Percentiles rank a stretch among this genome's conserved stretches.
phyloP scores from a whole-genome alignment of 495 filamentous ascomycete genomes.

The Hypoxylon trugodes region DNA sequence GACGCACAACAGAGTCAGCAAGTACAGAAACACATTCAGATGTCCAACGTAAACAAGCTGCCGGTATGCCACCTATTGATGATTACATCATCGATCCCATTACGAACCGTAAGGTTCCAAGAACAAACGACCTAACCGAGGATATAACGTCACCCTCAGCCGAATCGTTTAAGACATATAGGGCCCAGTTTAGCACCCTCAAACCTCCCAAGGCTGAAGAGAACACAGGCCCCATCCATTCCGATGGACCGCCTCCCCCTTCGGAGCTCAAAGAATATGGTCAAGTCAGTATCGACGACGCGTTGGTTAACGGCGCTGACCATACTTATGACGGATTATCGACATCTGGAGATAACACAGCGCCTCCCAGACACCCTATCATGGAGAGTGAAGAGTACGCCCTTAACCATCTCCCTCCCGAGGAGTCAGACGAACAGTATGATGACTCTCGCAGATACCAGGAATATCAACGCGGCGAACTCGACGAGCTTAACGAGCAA shows the following conservation, averaged over 20 bases:
- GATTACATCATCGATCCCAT: constrained; percentile 68
- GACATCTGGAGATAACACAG: not conserved
- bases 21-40: not conserved
- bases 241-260: constrained; percentile 46
- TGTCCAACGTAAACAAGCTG: not conserved
- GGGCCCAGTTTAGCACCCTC: constrained; percentile 48
- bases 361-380: constrained; percentile 4
- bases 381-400: constrained; percentile 45
- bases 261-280: constrained; percentile 51
- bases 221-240: constrained; percentile 38
- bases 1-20: not conserved
- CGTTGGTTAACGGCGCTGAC: constrained; percentile 19
- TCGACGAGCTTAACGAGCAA: constrained; percentile 5
- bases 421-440: constrained; percentile 35
- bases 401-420: constrained; percentile 42
- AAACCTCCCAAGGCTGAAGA: constrained; percentile 32
- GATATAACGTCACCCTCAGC: not conserved
- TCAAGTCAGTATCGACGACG: constrained; percentile 43
- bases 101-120: constrained; percentile 64
- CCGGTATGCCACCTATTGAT: not conserved
- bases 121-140: not conserved
- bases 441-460: constrained; percentile 41
- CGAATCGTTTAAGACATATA: constrained; percentile 47
- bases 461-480: constrained; percentile 9
- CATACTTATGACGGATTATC: not conserved